These are phyloP conservation scores for Erodium texanum DNA, from an alignment of 441 rosid genomes.

Conservation along the genomic window DNA sequence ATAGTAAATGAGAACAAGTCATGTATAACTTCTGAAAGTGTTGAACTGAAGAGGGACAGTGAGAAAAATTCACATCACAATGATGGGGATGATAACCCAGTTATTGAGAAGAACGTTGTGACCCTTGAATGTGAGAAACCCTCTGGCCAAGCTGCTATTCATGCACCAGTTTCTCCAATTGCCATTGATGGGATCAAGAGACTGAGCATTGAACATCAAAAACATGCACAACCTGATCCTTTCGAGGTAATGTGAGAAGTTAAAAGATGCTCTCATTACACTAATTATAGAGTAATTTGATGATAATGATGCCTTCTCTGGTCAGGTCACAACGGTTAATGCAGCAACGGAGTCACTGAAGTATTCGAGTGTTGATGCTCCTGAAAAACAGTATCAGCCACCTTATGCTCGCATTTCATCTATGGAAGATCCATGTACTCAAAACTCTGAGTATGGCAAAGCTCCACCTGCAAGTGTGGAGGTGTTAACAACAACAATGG, in stretches of 20 bases:
- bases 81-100: conserved; percentile 52
- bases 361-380: conserved; percentile 23
- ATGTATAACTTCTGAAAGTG: conserved; percentile 27
- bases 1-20: conserved; percentile 30
- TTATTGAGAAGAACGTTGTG: conserved; percentile 73
- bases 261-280: too few relatives aligned
- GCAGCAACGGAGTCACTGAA: conserved; percentile 36
- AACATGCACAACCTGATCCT: conserved; percentile 25
- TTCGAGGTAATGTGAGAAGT: too few relatives aligned
- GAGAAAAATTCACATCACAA: conserved; percentile 30
- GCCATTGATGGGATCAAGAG: conserved; percentile 28
- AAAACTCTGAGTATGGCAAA: conserved; percentile 46
- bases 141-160: conserved; percentile 17
- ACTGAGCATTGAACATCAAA: conserved; percentile 21
- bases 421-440: conserved; percentile 58
- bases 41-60: conserved; percentile 28
- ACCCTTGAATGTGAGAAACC: conserved; percentile 62
- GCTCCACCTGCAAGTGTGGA: conserved; percentile 44
- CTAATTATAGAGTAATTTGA: too few relatives aligned
- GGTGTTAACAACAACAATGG: conserved; percentile 25
- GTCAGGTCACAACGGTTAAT: conserved; percentile 47
- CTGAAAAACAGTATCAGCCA: conserved; percentile 61
- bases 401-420: conserved; percentile 84
- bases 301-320: background rate
- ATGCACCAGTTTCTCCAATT: background rate